These are phyloP conservation scores for Pneumocystis sp. DNA, from an alignment of 1,139 yeast species.

Conservation along the genomic window DNA sequence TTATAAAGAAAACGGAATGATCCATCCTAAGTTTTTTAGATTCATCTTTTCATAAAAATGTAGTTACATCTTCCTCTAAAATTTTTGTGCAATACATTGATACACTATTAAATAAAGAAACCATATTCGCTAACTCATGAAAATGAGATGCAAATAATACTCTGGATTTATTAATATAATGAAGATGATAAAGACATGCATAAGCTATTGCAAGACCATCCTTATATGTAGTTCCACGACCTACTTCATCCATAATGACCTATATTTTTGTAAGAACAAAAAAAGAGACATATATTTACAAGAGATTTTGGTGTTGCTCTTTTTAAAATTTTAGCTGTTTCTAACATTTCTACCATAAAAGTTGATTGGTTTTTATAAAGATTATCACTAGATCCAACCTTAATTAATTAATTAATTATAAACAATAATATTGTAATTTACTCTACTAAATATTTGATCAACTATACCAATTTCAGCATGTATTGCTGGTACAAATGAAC, in stretches of 20 bases:
- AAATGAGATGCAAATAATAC: conserved; percentile 89
- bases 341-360: conserved; percentile 97
- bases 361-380: conserved; percentile 75
- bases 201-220: conserved; percentile 88
- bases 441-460: conserved; percentile 70
- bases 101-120: conserved; percentile 23
- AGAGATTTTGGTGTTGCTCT: conserved; percentile 64
- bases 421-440: conserved; percentile 9
- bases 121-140: conserved; percentile 27
- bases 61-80: conserved; percentile 19
- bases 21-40: not conserved
- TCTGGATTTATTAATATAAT: conserved; percentile 46
- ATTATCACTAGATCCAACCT: conserved; percentile 81
- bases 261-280: not conserved
- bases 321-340: conserved; percentile 62
- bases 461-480: conserved; percentile 62
- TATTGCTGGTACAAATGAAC: conserved; percentile 37
- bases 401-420: not conserved
- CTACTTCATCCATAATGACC: conserved; percentile 83
- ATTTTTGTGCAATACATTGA: conserved; percentile 42
- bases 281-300: conserved; percentile 21
- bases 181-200: conserved; percentile 52
- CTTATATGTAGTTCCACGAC: conserved; percentile 79
- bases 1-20: conserved; percentile 41
- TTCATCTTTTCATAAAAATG: conserved; percentile 20